These are phyloP conservation scores for Scheffersomyces titani DNA, from an alignment of 1,139 yeast genomes.

Conservation along the genomic window DNA sequence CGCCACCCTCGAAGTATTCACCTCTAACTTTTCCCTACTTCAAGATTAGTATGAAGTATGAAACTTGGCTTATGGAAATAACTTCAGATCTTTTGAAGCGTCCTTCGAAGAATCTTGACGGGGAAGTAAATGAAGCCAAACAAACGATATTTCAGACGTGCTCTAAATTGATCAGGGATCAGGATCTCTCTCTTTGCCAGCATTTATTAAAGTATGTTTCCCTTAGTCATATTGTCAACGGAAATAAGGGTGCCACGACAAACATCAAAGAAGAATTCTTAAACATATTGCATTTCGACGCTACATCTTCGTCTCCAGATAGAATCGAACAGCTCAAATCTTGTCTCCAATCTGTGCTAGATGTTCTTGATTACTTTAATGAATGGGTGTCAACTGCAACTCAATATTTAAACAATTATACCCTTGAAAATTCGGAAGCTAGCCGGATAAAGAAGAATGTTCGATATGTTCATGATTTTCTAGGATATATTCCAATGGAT, in stretches of 20 bases:
- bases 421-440: conserved; percentile 18
- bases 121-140: conserved; percentile 11
- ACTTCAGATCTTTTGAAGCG: conserved; percentile 65
- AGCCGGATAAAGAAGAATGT: conserved; percentile 30
- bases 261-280: conserved; percentile 60
- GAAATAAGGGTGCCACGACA: conserved; percentile 42
- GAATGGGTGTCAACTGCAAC: conserved; percentile 63
- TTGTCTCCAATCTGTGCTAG: conserved; percentile 73
- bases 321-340: conserved; percentile 57
- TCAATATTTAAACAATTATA: conserved; percentile 26
- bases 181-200: conserved; percentile 68
- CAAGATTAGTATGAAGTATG: conserved; percentile 36
- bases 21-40: conserved; percentile 36
- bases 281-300: conserved; percentile 52
- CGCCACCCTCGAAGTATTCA: conserved; percentile 44
- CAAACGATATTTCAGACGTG: conserved; percentile 62
- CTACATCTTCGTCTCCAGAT: conserved; percentile 48
- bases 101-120: conserved; percentile 18
- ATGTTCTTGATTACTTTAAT: conserved; percentile 78
- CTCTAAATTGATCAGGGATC: conserved; percentile 67
- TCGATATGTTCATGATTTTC: conserved; percentile 43
- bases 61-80: conserved; percentile 69
- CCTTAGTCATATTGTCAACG: conserved; percentile 62
- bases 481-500: conserved; percentile 61
- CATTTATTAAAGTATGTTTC: conserved; percentile 81